Evolutionary conservation across 495 filamentous ascomycete genomes (phyloP), one percentile per base, ranked within the genome.

Genomic region (Rusavskia elegans): DNA sequence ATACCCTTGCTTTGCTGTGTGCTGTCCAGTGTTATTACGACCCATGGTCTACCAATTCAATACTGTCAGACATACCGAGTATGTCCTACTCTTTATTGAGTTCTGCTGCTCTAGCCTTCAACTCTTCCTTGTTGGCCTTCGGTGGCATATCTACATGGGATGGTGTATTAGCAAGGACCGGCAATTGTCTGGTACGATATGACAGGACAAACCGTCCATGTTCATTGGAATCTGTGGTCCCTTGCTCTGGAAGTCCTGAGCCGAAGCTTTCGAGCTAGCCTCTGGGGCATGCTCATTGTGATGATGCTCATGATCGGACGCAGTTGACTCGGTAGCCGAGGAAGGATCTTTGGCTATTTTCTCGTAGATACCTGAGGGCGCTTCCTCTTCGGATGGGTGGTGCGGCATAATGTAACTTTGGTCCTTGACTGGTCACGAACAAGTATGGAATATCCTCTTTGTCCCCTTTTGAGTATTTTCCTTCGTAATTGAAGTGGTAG

Each of bases 51-150:
- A 2, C 32, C 32, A 35, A 35, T 2, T 35, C 9, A 35, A 11
- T 35, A 3, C 32, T 2, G 32, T 35, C 10, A 0, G 2, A 35
- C 13, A 35, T 35, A 8, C 32, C 32, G 9, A 35, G 1, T 11
- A 14, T 35, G 20, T 40, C 10, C n/a, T 38, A 19, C 71, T 46
- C 74, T 64, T 83, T 78, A 68, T 86, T 85, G 57, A 87, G 57
- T 57, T 78, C 76, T 59, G 78, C 66, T 42, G 74, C 76, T 62
- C 77, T 82, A 5, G 74, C 79, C 55, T 73, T 68, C 38, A 80
- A 74, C 58, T 87, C 82, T 60, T 84, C 81, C 61, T 78, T 80
- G n/a, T 81, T 71, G 20, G 70, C 74, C 59, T 73, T 76, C 46
- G 75, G 68, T 25, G 71, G 73, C 64, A 81, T 67, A 20, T 78